Evolutionary conservation across 2,329 filamentous ascomycete species (phyloP), one percentile per base, ranked within the genome.

Genomic region (Teratosphaeria destructans): DNA sequence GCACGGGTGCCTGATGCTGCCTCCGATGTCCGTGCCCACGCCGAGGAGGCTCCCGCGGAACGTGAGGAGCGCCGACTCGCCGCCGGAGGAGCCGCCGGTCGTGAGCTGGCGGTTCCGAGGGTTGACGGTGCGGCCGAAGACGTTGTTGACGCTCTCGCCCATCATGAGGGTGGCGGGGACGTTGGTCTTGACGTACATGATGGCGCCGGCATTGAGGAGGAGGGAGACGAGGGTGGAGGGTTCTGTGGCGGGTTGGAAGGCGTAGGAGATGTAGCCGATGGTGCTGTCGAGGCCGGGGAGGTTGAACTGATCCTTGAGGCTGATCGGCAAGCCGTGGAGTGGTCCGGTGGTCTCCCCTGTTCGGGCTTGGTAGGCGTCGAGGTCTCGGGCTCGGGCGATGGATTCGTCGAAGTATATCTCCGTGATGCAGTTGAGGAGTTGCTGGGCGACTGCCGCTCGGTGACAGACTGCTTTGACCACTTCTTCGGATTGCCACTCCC

Each of bases 41-140:
- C 65, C 64, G 5, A 67, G n/a, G n/a, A 64, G 56, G 35, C 61
- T 62, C 23, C 64, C 64, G 29, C 57, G 52, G 12, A 67, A 55
- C 14, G 64, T 61, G 19, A 66, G 55, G 19, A 66, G 59, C 43
- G 65, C 62, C 39, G 63, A 62, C 59, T 66, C 65, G 35, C 63
- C 64, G 56, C 63, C 64, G 52, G 59, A 63, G 11, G 64, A 59
- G 23, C 64, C 63, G 57, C 63, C 63, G 19, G 63, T 61, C 12
- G 64, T 63, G 26, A 62, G 54, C 26, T 49, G 54, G 6, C 55
- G 57, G 43, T 64, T 64, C 56, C 39, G 61, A 43, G 64, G 64
- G 58, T 63, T 66, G 32, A 61, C 34, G 3, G 64, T 66, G 8
- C 54, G 57, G 47, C 64, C 63, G 35, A 63, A 56, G 52, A 66